A percentile compares a stretch with the other conserved stretches of the same genome.
These are phyloP conservation scores for Penicillium corylophilum DNA, from an alignment of 2,329 filamentous ascomycete genomes.

Conservation along the genomic window DNA sequence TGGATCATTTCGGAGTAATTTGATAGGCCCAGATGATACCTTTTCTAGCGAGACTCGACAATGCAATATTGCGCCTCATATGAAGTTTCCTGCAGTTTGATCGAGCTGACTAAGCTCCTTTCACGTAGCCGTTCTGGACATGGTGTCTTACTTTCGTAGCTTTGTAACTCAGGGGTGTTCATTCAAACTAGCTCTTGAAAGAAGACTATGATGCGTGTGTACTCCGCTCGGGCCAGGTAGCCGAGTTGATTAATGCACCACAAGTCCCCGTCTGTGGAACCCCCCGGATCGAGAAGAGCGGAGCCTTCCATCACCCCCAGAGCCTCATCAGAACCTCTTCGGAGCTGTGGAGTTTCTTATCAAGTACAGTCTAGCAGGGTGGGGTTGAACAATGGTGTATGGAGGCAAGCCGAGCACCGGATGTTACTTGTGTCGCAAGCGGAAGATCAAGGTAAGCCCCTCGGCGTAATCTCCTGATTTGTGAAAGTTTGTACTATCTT, in stretches of 20 bases:
- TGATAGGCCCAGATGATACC: slow-evolving; percentile 16
- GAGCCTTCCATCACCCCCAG: not conserved
- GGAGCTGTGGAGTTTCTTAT: not conserved
- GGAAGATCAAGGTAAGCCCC: slow-evolving; percentile 40
- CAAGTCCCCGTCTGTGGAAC: slow-evolving; percentile 12
- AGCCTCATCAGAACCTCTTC: not conserved
- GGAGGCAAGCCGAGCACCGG: slow-evolving; percentile 41
- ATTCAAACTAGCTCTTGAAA: not conserved
- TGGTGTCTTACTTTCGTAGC: not conserved
- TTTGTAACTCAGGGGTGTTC: not conserved
- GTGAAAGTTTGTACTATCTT: not conserved
- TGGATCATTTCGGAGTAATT: slow-evolving; percentile 20
- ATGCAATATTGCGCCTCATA: not conserved
- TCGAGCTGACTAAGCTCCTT: slow-evolving; percentile 3
- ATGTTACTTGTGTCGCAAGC: slow-evolving; percentile 41
- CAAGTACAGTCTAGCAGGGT: not conserved
- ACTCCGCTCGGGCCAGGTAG: slow-evolving; percentile 12
- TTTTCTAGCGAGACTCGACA: not conserved
- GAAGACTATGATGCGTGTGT: slow-evolving; percentile 14
- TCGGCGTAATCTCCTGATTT: not conserved
- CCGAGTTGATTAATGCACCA: slow-evolving; percentile 15
- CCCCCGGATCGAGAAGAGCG: slow-evolving; percentile 1
- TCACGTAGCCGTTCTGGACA: not conserved
- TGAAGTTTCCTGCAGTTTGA: not conserved
- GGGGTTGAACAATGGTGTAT: slow-evolving; percentile 39